Evolutionary conservation across 371 early-diverging fungal species (phyloP), one percentile per base, ranked within the genome.

Genomic region (Phascolomyces articulosus): DNA sequence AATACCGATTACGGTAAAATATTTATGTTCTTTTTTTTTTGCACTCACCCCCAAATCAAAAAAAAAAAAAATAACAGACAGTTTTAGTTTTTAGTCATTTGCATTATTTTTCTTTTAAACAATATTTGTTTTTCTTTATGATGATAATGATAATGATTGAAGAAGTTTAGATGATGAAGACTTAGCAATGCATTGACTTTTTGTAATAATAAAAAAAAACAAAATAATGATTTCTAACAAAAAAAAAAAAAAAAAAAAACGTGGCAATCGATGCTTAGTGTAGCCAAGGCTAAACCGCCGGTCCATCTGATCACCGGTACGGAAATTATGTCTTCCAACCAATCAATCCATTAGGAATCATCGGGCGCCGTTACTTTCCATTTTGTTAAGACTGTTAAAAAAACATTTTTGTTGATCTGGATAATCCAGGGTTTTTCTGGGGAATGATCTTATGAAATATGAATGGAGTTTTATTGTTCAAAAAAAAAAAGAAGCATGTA

Each of bases 251-350:
- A 34, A 34, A 31, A 31, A 49, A n/a, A 11, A 51, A 51, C 51
- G 51, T 51, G 51, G 51, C 51, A 51, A 13, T 44, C 34, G 6
- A 34, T 44, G 44, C 16, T 8, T 44, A 2, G 4, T 44, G 44
- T 1, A 13, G 44, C 16, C 16, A 23, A 18, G 23, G 51, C 21
- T 23, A 51, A 51, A 51, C 15, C n/a, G 15, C 51, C 51, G 6
- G 51, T 51, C 51, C 51, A 51, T 51, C 16, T 51, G 51, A 51
- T 51, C 8, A 44, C 51, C 51, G 51, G 51, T 23, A 51, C 51
- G 57, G 40, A 31, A 57, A 57, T 57, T 21, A 57, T 57, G 57
- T 23, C 40, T 57, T 31, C 57, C 57, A 21, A 18, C 57, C 57
- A 57, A 57, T 57, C 21, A 57, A 10, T n/a, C 0, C 3, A 1